Evolutionary conservation across 2,329 filamentous ascomycete genomes (phyloP).

Genomic region (Amauroascus niger): DNA sequence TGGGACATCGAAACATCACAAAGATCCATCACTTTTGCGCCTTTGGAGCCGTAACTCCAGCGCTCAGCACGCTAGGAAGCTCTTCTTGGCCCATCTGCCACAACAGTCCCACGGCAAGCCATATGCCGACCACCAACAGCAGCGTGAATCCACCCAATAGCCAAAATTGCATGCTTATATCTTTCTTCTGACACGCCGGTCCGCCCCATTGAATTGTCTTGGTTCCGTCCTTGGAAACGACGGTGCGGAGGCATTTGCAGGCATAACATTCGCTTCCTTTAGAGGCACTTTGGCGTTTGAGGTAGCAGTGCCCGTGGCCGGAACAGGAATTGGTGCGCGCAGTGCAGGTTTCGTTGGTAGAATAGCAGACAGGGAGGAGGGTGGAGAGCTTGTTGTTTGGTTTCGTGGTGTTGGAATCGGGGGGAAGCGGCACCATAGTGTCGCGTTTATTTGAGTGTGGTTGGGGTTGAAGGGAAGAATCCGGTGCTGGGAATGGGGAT

Average conservation of each 20-base stretch:
- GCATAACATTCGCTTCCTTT: constrained; percentile 57
- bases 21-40: constrained; percentile 31
- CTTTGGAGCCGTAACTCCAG: constrained; percentile 68
- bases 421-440: constrained; percentile 20
- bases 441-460: not conserved
- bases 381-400: constrained; percentile 30
- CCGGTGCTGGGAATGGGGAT: not conserved
- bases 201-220: constrained; percentile 73
- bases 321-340: constrained; percentile 68
- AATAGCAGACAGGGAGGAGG: constrained; percentile 65
- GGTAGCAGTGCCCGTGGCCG: constrained; percentile 65
- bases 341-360: constrained; percentile 57
- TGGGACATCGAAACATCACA: not conserved
- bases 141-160: constrained; percentile 68
- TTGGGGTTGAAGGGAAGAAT: not conserved
- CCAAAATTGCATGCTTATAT: constrained; percentile 83
- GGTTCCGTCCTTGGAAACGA: constrained; percentile 40
- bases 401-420: constrained; percentile 24
- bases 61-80: constrained; percentile 89
- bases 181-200: constrained; percentile 77
- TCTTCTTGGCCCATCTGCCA: constrained; percentile 78
- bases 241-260: constrained; percentile 62
- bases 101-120: constrained; percentile 64
- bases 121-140: constrained; percentile 56
- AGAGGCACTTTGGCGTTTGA: constrained; percentile 46